Evolutionary conservation across 306 rosid species (phyloP).

Genomic region (Lathyrus aphaca): DNA sequence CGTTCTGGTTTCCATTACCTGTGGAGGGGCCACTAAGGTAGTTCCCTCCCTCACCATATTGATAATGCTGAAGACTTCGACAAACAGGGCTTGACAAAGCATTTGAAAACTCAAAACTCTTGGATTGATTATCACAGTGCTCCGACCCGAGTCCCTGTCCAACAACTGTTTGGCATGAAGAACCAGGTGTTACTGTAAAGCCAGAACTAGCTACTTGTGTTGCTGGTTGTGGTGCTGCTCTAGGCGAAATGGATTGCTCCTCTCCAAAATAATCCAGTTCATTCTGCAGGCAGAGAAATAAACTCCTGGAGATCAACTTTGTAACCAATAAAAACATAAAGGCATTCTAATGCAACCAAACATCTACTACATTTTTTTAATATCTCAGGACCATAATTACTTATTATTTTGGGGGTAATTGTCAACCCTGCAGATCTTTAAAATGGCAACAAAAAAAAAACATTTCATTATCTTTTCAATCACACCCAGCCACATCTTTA

Average conservation of each 20-base stretch:
- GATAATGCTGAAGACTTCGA: constrained; percentile 77
- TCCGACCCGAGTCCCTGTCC: constrained; percentile 70
- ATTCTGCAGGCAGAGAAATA: constrained; percentile 52
- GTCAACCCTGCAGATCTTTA: constrained; percentile 17
- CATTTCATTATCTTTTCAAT: background rate
- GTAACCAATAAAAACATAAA: constrained; percentile 22
- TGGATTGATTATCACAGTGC: constrained; percentile 64
- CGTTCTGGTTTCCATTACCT: constrained; percentile 61
- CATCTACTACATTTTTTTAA: background rate
- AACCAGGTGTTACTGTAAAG: constrained; percentile 57
- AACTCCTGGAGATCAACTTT: constrained; percentile 6
- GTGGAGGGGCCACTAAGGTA: constrained; percentile 48
- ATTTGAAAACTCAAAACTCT: constrained; percentile 74
- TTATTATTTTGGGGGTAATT: constrained; percentile 9
- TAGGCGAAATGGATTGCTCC: constrained; percentile 80
- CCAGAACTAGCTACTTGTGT: constrained; percentile 55
- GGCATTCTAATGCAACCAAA: constrained; percentile 22
- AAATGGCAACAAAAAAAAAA: background rate
- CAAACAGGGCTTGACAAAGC: constrained; percentile 78
- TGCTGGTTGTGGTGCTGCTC: constrained; percentile 57
- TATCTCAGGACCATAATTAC: background rate
- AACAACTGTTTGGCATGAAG: constrained; percentile 49
- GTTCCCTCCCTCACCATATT: constrained; percentile 59
- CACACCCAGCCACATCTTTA: constrained; percentile 2
- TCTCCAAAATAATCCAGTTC: constrained; percentile 81